Evolutionary conservation across 192 early-diverging fungal species (phyloP), one percentile per base, ranked within the genome.

Genomic region (Backusella macrospora): DNA sequence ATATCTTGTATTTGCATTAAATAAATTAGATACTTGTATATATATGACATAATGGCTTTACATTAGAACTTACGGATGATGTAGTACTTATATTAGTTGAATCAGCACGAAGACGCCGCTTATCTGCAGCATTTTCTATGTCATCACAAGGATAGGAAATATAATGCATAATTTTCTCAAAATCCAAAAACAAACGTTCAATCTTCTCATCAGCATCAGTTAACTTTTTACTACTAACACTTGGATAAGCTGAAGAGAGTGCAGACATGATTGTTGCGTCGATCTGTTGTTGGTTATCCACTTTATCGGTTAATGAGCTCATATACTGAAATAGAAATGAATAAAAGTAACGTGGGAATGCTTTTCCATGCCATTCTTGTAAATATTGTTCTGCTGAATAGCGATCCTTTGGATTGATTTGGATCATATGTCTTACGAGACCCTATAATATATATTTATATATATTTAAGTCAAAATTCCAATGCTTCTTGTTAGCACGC

Each of bases 401-500:
- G 43, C 97, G 83, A 62, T 91, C 84, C 9, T 76, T 78, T 40
- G 96, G 95, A 67, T 96, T 90, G 10, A 93, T 83, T 69, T 93
- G 90, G 49, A 97, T 94, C 97, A 99, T 99, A 72, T 92, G 89
- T 70, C 77, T 82, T 8, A 99, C 86, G 77, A 99, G 70, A 49
- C 59, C 84, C 82, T 47, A 65, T 13, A 74, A 21, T 55, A 45
- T 6, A 21, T 16, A 14, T 52, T 34, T 15, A 66, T n/a, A 66
- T 4, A 46, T 0, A 9, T 14, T 43, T 52, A 13, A 40, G 55
- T 5, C 8, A 10, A 9, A 23, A 34, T 43, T 21, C 40, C 45
- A 38, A 69, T 26, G 1, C 48, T 65, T 55, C 38, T 73, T 49
- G 5, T 62, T 3, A 38, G 21, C n/a, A 55, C 52, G 26, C 47